Base-by-base conservation (phyloP, 306 rosid species). In the Lathyrus aphaca region DNA sequence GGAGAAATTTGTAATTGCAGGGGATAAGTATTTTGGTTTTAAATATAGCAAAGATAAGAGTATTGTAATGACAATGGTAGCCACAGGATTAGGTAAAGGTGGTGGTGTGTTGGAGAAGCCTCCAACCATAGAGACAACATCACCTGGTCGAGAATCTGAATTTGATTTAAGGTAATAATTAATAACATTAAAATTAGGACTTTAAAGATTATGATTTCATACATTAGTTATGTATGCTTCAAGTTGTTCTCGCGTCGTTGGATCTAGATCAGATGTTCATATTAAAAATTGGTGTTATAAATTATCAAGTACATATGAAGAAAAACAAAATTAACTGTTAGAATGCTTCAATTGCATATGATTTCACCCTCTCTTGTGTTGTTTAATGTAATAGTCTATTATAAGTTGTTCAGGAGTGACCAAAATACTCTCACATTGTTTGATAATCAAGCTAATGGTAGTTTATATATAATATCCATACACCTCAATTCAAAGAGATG, bases 51-150 rank as follows among this genome's bases (percentile, higher is more conserved):
- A 66, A 69, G 74, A 82, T 56, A 76, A 86, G 84, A 86, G 77
- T 77, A 4, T 61, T 68, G 48, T 72, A 56, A 73, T 82, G 92
- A 62, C 69, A 25, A 64, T 83, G 66, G 86, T 87, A 32, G 82
- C 75, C 46, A 57, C 79, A 13, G 83, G 68, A 79, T 55, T 53
- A 13, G 94, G 89, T 11, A 89, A 80, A 82, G 87, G 96, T 4
- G 95, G 96, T 5, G 95, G 96, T 18, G 29, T 92, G 82, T 79
- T 92, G 89, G 98, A 92, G 59, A 89, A 74, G 79, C 98, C 56
- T 8, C 56, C 96, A 61, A 80, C 91, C 63, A 86, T 75, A 71
- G 96, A 92, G 87, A 89, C 50, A 82, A 86, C 98, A 35, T 65
- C 85, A 15, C 96, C 96, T 39, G 84, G 92, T 14, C 89, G 95